Conservation (phyloP, 441 rosid species). For the Erodium texanum region DNA sequence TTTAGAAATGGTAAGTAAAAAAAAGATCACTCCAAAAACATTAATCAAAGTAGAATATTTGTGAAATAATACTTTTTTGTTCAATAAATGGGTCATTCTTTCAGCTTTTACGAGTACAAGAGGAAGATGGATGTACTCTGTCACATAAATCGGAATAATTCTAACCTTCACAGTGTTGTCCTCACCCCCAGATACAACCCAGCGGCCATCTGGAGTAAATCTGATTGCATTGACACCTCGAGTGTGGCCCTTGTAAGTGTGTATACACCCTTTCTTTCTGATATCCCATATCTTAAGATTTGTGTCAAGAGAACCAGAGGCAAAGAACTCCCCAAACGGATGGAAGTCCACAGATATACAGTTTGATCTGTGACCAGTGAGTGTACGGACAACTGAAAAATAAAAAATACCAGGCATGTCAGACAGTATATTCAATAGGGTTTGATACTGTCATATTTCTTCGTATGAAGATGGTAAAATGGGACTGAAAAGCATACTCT, state of each 20-base stretch:
- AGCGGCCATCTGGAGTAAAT: conserved; percentile 98
- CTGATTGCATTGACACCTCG: conserved; percentile 94
- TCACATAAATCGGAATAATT: conserved; percentile 15
- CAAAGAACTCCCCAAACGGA: conserved; percentile 98
- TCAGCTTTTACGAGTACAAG: not conserved
- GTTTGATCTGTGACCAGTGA: conserved; percentile 94
- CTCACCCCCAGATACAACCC: conserved; percentile 99
- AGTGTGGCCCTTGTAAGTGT: conserved; percentile 95
- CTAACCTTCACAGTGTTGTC: conserved; percentile 90
- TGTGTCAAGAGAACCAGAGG: conserved; percentile 92
- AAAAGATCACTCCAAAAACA: too few species aligned
- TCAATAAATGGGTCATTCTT: not conserved
- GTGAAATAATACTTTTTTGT: not conserved
- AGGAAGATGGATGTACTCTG: not conserved
- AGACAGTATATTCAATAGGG: not conserved
- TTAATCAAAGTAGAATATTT: not conserved
- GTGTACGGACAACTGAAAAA: conserved; percentile 69
- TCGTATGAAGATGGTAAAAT: not conserved
- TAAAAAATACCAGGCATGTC: conserved; percentile 10
- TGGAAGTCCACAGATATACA: conserved; percentile 94
- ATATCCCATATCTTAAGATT: conserved; percentile 99
- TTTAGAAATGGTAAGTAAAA: not conserved
- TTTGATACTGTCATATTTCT: not conserved
- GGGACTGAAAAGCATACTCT: conserved; percentile 46
- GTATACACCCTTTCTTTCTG: conserved; percentile 95